Conservation (phyloP, 257 asterid genomes). For the Nicotiana sylvestris region DNA sequence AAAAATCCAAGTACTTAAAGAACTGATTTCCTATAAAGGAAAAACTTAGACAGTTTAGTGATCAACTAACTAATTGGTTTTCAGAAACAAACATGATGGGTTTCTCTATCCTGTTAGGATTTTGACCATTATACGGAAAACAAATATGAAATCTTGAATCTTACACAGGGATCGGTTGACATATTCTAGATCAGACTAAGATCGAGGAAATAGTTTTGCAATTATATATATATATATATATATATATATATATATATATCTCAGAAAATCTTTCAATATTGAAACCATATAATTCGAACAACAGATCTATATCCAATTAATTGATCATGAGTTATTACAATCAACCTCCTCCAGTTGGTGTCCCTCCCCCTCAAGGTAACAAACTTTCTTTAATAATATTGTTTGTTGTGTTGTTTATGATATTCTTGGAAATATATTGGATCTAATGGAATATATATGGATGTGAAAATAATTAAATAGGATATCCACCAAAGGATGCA, state of each 20-base stretch:
- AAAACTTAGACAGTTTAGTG: not conserved
- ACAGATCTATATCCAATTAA: not conserved
- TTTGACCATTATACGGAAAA: not conserved
- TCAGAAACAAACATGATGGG: not conserved
- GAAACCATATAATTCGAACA: not conserved
- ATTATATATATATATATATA: not conserved
- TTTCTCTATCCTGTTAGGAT: not conserved
- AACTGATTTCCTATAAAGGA: not conserved
- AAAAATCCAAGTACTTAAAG: not conserved
- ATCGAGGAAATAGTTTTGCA: not conserved
- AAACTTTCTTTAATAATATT: not conserved
- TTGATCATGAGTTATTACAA: conserved; percentile 36
- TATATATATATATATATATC: not conserved
- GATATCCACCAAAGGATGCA: conserved; percentile 33
- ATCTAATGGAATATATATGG: conserved; percentile 3
- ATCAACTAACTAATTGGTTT: not conserved
- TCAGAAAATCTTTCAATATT: not conserved
- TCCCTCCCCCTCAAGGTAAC: conserved; percentile 40
- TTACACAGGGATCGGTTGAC: not conserved
- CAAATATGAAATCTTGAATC: not conserved
- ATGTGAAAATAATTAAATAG: conserved; percentile 10
- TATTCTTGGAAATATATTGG: not conserved
- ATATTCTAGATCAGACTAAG: not conserved
- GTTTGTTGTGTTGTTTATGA: not conserved
- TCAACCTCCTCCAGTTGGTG: conserved; percentile 35